Evolutionary conservation across 805 yeast genomes (phyloP), one percentile per base, ranked within the genome.

Genomic region (Suhomyces vadensis): DNA sequence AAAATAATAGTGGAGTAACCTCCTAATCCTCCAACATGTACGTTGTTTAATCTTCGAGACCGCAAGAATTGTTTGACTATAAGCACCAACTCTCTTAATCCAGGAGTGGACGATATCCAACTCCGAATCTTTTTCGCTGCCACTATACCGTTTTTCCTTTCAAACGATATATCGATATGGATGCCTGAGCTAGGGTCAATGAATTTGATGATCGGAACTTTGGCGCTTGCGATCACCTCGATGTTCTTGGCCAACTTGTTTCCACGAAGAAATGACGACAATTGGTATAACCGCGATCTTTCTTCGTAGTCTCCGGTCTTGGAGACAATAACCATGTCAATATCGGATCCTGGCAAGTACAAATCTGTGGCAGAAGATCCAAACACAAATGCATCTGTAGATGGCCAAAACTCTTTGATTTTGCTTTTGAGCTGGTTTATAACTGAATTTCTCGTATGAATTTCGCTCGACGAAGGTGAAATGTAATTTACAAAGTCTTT

Each of bases 361-460:
- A 92, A 69, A 58, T 91, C 97, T 0, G 97, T 91, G 0, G 98
- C 96, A 62, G 80, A 87, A 0, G 97, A 91, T 0, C 99, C 99
- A 70, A 94, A 92, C 6, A 91, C 95, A 49, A 83, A 83, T 4
- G 86, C 79, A 44, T 83, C 85, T 11, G 92, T 82, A 49, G 81
- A 86, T 1, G 82, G 82, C 97, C 97, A 92, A 42, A 83, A 67
- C 2, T 64, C 59, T 5, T 70, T 64, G 1, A 79, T 71, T 41
- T 79, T 74, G 5, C 63, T 58, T 49, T 84, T 79, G 24, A 94
- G 66, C 41, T 78, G 73, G 27, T 71, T 63, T 21, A 92, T 84
- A 2, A 87, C 82, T 4, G 63, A 63, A 52, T 87, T 85, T 58
- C 98, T 79, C 3, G 76, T 67, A 35, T 69, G 61, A 45, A 87